Evolutionary conservation across 106 monocot species (phyloP), one percentile per base, ranked within the genome.

Genomic region (Amphibolis antarctica): DNA sequence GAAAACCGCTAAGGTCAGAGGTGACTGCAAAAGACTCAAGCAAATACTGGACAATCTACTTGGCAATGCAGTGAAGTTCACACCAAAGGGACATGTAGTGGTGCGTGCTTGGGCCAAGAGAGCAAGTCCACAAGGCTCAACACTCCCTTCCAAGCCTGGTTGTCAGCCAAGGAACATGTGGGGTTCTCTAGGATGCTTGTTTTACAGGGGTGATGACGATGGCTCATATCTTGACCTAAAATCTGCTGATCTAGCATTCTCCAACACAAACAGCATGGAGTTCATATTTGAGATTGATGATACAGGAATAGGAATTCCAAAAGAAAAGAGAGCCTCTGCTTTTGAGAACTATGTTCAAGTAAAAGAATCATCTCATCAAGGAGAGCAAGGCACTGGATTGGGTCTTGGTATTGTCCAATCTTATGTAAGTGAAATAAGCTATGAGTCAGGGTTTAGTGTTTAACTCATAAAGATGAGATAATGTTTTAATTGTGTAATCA

Each of bases 311-410:
- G 90, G 96, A 44, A 98, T 98, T 1, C 91, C 90, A 5, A 83
- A 62, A 60, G 98, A 98, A 42, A 98, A 85, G 64, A 78, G 79
- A 68, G 68, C 63, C 23, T 87, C 87, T 15, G 71, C 88, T 15
- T 98, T 98, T 71, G 90, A 98, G 59, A 91, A 98, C 42, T 98
- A 85, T 73, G 70, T 98, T 65, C 98, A 91, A 71, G 82, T 98
- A 7, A 85, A 81, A 29, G 87, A 83, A 54, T 58, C 67, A 9
- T 19, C 55, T 18, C 24, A 3, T 48, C 26, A 20, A 27, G 79
- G 52, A 9, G 77, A 74, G 10, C 82, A 80, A 70, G 98, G 98
- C 63, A 91, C 98, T 53, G 90, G 87, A 30, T 64, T 98, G 52
- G 96, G 96, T 17, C 87, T 98, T 67, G 96, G 96, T 27, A 90